Conservation (phyloP, 2,329 filamentous ascomycete genomes). For the Pyricularia sp. region DNA sequence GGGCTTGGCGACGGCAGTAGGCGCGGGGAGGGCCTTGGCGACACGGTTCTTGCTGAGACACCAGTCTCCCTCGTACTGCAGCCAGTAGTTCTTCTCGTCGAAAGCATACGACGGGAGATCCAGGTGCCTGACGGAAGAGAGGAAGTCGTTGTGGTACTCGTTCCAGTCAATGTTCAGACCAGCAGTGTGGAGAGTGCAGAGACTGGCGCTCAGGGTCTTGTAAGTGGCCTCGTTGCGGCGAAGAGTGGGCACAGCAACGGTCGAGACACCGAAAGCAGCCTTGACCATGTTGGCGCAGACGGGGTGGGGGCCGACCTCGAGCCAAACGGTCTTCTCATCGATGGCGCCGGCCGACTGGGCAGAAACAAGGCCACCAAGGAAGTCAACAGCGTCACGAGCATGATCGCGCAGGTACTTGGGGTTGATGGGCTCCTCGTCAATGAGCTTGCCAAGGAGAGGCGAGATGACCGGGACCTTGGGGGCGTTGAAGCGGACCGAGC, state of each 20-base stretch:
- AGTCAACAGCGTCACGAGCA: slow-evolving; percentile 60
- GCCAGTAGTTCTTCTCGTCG: slow-evolving; percentile 64
- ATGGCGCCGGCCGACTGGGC: slow-evolving; percentile 50
- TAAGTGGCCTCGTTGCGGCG: slow-evolving; percentile 54
- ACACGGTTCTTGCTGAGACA: slow-evolving; percentile 60
- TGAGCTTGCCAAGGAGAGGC: slow-evolving; percentile 51
- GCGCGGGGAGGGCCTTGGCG: slow-evolving; percentile 16
- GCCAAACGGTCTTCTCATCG: slow-evolving; percentile 57
- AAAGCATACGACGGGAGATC: slow-evolving; percentile 62
- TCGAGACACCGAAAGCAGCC: slow-evolving; percentile 45
- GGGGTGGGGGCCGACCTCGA: slow-evolving; percentile 68
- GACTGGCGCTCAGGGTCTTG: slow-evolving; percentile 50
- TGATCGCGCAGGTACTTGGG: slow-evolving; percentile 56
- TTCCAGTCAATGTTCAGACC: slow-evolving; percentile 61
- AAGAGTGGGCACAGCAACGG: slow-evolving; percentile 48
- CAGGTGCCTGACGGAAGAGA: slow-evolving; percentile 35
- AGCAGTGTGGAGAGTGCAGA: slow-evolving; percentile 48
- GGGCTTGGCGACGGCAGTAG: slow-evolving; percentile 32
- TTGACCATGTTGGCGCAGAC: slow-evolving; percentile 62
- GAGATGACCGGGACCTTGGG: slow-evolving; percentile 57
- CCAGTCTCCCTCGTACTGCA: slow-evolving; percentile 60
- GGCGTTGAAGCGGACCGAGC: slow-evolving; percentile 25
- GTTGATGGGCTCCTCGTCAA: slow-evolving; percentile 47
- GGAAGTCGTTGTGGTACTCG: slow-evolving; percentile 52
- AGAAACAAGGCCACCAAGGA: slow-evolving; percentile 50